A percentile compares a stretch with the other conserved stretches of the same genome.
Conservation (phyloP, 2,329 filamentous ascomycete species). For the Claviceps sp. region DNA sequence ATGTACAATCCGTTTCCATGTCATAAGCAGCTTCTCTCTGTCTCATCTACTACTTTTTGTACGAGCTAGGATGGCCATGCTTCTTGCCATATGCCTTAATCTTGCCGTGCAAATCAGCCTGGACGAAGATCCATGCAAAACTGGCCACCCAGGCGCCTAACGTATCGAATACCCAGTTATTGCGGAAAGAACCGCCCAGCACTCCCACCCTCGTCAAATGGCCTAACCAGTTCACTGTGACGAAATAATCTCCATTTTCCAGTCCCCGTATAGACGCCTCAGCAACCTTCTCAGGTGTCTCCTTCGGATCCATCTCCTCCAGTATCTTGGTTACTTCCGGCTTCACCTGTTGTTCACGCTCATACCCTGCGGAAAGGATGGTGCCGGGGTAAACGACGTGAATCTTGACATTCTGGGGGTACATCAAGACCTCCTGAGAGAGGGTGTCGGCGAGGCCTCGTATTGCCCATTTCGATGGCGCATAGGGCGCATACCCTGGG, state of each 20-base stretch:
- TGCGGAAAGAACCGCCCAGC: conserved; percentile 42
- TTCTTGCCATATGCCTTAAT: conserved; percentile 42
- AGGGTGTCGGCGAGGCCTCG: conserved; percentile 72
- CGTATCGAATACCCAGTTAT: conserved; percentile 47
- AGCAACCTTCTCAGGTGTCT: conserved; percentile 70
- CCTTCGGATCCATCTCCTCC: conserved; percentile 70
- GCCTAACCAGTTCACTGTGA: conserved; percentile 64
- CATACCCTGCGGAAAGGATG: conserved; percentile 64
- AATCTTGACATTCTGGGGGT: conserved; percentile 69
- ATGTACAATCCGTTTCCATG: too few species aligned
- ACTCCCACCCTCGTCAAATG: conserved; percentile 53
- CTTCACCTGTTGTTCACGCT: conserved; percentile 65
- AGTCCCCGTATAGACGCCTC: conserved; percentile 54
- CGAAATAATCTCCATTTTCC: conserved; percentile 66
- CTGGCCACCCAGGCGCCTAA: conserved; percentile 39
- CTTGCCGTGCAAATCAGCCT: conserved; percentile 42
- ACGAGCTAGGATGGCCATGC: conserved; percentile 43
- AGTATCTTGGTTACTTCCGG: conserved; percentile 66
- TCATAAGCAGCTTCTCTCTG: too few species aligned
- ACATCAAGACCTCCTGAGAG: conserved; percentile 71
- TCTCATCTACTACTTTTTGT: conserved; percentile 17
- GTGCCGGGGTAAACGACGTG: conserved; percentile 76
- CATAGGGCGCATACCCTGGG: conserved; percentile 73
- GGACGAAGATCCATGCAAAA: conserved; percentile 45
- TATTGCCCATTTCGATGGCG: conserved; percentile 74